These are phyloP conservation scores for Fusarium neocosmosporiellum DNA, from an alignment of 2,329 filamentous ascomycete genomes.

Conservation along the genomic window DNA sequence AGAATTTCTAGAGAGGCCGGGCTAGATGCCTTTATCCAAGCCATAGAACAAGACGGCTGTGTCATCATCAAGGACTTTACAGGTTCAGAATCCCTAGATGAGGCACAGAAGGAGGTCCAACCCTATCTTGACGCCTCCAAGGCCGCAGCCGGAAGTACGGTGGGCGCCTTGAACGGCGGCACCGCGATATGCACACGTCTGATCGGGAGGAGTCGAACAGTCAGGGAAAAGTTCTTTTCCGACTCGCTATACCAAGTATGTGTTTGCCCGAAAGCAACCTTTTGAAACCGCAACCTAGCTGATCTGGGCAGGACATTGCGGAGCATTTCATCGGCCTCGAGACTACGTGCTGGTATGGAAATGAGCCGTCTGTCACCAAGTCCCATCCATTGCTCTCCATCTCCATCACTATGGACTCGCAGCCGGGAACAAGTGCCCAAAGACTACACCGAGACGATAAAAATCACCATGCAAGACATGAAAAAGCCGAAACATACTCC, in stretches of 20 bases:
- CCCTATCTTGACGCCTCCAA: conserved; percentile 27
- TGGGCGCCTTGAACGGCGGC: conserved; percentile 44
- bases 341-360: conserved; percentile 49
- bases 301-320: conserved; percentile 18
- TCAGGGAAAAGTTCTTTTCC: conserved; percentile 50
- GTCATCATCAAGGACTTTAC: conserved; percentile 28
- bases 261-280: conserved; percentile 29
- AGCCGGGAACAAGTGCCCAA: conserved; percentile 47
- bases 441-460: conserved; percentile 53
- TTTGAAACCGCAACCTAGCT: neutral
- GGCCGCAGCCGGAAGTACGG: conserved; percentile 31
- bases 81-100: conserved; percentile 8
- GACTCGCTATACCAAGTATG: conserved; percentile 12
- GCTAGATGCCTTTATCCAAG: conserved; percentile 20
- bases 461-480: conserved; percentile 51
- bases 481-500: conserved; percentile 8
- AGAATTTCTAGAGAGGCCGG: conserved; percentile 19
- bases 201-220: conserved; percentile 48
- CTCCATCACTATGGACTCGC: conserved; percentile 51
- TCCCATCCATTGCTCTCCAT: conserved; percentile 52
- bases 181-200: conserved; percentile 51
- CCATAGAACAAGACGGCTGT: conserved; percentile 24
- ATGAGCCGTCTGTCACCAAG: conserved; percentile 43
- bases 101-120: conserved; percentile 20
- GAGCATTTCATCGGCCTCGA: conserved; percentile 50